Base-by-base conservation (phyloP, 108 stramenopile species). In the Mediolabrus comicus region DNA sequence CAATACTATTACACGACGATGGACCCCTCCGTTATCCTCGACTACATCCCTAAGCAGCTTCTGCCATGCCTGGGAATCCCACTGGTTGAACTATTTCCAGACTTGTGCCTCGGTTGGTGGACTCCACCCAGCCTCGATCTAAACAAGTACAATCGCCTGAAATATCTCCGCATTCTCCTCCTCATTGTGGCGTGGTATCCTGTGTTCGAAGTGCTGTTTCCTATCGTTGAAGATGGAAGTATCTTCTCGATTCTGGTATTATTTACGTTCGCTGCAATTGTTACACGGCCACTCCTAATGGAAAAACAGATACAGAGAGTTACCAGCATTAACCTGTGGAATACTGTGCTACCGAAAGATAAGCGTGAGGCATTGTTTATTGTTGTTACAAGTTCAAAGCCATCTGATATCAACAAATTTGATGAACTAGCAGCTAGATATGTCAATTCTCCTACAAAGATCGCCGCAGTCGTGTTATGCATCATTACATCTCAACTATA, bases 31-130 rank as follows among this genome's bases (percentile, higher is more conserved):
- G 22, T 22, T 8, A 49, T 49, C 46, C 22, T 49, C 46, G 46
- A 49, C 46, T 49, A 49, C 46, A 49, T 49, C 9, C 75, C 67
- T 31, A 76, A 11, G 1, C 67, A 68, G 53, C 75, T 76, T 41
- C 46, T 76, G 8, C 75, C 75, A 9, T 41, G 62, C 26, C 56
- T 76, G 59, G 76, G 58, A 53, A 49, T 77, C 27, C 76, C 76
- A 14, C 59, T 70, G 36, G 76, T 77, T 13, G 76, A 77, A 52
- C 59, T 77, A 30, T 69, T 77, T 34, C 76, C 76, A 25, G 36
- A 65, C 41, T 49, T 77, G 19, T 69, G 69, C 27, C 69, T 77
- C 3, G 76, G 76, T 34, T 77, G 76, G 76, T 77, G 76, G 76
- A 70, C 69, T 16, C 76, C 76, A n/a, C 69, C 76, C 0, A 64